Conservation (phyloP, 306 rosid genomes). For the Parietaria judaica region DNA sequence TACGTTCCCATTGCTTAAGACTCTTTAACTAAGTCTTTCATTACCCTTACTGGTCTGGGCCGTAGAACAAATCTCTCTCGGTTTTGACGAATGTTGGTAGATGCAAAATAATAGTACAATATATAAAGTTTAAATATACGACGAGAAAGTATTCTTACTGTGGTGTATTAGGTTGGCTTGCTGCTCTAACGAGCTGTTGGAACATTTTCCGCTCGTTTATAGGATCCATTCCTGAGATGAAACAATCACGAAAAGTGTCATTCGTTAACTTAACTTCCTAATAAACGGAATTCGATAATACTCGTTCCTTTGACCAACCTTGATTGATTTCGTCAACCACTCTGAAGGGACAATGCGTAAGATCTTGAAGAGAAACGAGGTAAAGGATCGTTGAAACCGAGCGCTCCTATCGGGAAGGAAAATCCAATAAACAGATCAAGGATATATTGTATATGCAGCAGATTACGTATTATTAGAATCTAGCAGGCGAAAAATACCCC, state of each 20-base stretch:
- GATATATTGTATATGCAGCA: conserved; percentile 1
- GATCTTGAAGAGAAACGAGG: conserved; percentile 96
- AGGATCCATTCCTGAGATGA: conserved; percentile 84
- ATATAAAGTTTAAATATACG: neutral
- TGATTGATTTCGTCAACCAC: conserved; percentile 98
- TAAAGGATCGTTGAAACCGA: conserved; percentile 94
- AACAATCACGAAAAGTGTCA: conserved; percentile 3
- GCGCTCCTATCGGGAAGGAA: conserved; percentile 50
- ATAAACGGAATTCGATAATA: neutral
- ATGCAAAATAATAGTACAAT: neutral
- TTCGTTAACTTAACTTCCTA: neutral
- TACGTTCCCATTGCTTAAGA: too few species aligned
- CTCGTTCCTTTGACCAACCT: conserved; percentile 41
- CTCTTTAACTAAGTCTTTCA: too few species aligned
- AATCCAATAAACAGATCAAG: conserved; percentile 13
- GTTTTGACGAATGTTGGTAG: too few species aligned
- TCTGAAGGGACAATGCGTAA: conserved; percentile 92
- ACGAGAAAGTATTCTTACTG: conserved; percentile 47
- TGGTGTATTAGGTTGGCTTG: conserved; percentile 92
- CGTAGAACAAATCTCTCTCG: too few species aligned
- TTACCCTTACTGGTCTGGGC: too few species aligned
- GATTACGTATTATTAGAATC: neutral
- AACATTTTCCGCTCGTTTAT: conserved; percentile 97
- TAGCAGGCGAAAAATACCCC: conserved; percentile 48
- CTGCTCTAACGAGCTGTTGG: conserved; percentile 96